These are phyloP conservation scores for Punica granatum DNA, from an alignment of 345 rosid genomes.

Conservation along the genomic window DNA sequence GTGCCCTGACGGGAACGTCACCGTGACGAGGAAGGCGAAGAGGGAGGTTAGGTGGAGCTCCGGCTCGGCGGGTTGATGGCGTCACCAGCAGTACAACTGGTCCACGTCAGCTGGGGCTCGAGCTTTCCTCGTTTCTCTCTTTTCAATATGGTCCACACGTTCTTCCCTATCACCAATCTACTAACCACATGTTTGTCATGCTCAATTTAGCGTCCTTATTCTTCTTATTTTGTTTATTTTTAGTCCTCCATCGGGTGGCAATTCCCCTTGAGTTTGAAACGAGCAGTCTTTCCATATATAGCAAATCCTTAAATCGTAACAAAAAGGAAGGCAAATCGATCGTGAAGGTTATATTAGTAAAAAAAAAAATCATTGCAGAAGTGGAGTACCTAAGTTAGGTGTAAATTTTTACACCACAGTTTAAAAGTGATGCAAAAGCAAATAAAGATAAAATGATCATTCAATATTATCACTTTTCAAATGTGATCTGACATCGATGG, in stretches of 20 bases:
- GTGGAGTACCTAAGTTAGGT: too few species aligned
- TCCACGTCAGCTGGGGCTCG: not conserved
- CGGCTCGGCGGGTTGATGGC: not conserved
- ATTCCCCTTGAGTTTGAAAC: too few species aligned
- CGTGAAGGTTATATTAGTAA: too few species aligned
- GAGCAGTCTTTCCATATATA: too few species aligned
- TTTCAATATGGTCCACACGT: not conserved
- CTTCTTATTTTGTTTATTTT: not conserved
- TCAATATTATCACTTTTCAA: too few species aligned
- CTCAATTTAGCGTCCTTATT: not conserved
- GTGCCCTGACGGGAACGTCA: not conserved
- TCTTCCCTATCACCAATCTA: not conserved
- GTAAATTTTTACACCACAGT: too few species aligned
- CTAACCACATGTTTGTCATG: not conserved
- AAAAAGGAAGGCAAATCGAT: too few species aligned
- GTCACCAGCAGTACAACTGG: not conserved
- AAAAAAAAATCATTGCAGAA: too few species aligned
- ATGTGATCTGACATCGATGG: too few species aligned
- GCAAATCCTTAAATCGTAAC: too few species aligned
- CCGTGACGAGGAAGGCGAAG: slow-evolving; percentile 3
- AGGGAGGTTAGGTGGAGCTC: not conserved
- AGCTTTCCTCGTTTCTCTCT: not conserved
- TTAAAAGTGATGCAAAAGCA: too few species aligned
- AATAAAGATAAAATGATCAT: too few species aligned
- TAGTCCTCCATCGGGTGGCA: not conserved